A percentile compares a stretch with the other conserved stretches of the same genome.
Conservation (phyloP, 129 eudicot species). For the Helichrysum umbraculigerum region DNA sequence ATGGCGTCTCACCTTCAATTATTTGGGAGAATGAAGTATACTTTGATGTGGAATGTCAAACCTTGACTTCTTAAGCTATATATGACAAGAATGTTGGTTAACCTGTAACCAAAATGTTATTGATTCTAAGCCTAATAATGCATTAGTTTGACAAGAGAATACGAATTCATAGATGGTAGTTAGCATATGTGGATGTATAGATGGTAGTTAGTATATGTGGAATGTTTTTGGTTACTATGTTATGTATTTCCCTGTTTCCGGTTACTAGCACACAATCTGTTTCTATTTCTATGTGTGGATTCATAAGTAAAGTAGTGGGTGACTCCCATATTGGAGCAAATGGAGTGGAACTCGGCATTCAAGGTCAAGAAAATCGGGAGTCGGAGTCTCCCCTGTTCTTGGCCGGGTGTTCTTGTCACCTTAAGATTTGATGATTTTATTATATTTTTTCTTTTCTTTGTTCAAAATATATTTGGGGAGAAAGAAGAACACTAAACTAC, state of each 20-base stretch:
- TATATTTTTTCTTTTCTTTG: no score
- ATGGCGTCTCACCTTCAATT: not conserved
- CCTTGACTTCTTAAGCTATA: slow-evolving; percentile 12
- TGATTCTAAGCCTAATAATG: not conserved
- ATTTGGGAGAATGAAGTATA: not conserved
- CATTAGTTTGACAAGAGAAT: slow-evolving; percentile 17
- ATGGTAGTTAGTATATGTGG: not conserved
- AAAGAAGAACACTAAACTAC: no score
- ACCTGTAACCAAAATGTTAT: not conserved
- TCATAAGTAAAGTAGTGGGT: not conserved
- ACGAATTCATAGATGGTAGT: slow-evolving; percentile 2
- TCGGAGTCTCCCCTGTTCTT: no score
- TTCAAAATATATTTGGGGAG: no score
- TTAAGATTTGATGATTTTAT: no score
- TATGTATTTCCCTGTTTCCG: not conserved
- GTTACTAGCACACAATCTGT: no score
- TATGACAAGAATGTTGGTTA: slow-evolving; percentile 7
- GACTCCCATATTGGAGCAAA: not conserved
- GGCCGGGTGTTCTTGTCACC: no score
- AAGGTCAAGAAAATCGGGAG: no score
- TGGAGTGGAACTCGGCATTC: no score
- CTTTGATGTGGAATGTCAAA: not conserved
- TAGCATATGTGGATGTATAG: no score
- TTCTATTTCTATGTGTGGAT: no score
- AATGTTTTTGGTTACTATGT: not conserved